phyloP scores from a whole-genome alignment of 2,329 filamentous ascomycete species.

The Colletotrichum kahawae region DNA sequence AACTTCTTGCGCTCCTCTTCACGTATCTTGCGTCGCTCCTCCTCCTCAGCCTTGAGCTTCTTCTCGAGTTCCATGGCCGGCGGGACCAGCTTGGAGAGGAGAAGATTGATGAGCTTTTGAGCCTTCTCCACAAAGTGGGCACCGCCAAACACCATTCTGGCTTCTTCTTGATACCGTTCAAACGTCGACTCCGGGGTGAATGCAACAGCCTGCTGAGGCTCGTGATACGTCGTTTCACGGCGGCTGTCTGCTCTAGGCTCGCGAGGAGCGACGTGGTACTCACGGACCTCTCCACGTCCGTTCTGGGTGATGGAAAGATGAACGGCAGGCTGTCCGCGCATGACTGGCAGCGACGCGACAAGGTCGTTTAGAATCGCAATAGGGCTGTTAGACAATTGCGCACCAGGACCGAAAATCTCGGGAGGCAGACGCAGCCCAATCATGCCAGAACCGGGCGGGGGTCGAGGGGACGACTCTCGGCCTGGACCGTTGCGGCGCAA shows the following conservation, averaged over 20 bases:
- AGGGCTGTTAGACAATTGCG: conserved; percentile 51
- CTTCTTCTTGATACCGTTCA: conserved; percentile 87
- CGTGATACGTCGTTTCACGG: conserved; percentile 53
- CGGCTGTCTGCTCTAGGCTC: conserved; percentile 53
- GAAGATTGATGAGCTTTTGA: conserved; percentile 67
- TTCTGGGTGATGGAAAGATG: conserved; percentile 64
- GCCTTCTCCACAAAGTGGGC: conserved; percentile 69
- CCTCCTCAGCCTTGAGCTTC: conserved; percentile 66
- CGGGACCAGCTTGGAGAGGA: conserved; percentile 79
- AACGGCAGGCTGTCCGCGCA: conserved; percentile 56
- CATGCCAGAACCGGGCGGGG: conserved; percentile 52
- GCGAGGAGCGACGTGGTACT: conserved; percentile 51
- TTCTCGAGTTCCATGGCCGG: conserved; percentile 84
- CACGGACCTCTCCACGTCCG: conserved; percentile 55
- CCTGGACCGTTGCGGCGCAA: conserved; percentile 66
- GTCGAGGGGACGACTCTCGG: conserved; percentile 53
- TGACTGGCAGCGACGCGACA: conserved; percentile 57
- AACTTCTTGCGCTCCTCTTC: conserved; percentile 67
- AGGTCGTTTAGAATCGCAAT: conserved; percentile 62
- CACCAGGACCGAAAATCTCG: conserved; percentile 44
- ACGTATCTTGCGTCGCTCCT: conserved; percentile 50
- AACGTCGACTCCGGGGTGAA: conserved; percentile 77
- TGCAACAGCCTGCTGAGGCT: conserved; percentile 75
- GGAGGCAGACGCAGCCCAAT: conserved; percentile 58
- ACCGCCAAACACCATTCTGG: conserved; percentile 81